Conservation (phyloP, 1,139 yeast genomes). For the Taiozyma sp. region DNA sequence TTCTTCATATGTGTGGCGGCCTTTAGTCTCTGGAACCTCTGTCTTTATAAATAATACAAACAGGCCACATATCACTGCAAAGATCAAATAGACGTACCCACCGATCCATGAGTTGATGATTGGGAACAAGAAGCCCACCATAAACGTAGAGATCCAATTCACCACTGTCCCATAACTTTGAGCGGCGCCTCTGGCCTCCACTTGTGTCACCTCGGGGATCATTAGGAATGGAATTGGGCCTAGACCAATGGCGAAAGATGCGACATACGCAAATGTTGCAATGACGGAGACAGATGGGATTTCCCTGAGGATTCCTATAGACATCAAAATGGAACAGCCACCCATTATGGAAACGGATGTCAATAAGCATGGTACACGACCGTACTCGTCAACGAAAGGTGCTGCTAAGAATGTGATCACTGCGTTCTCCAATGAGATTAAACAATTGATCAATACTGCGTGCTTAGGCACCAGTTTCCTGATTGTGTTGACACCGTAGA, state of each 20-base stretch:
- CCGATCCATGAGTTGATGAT: conserved; percentile 58
- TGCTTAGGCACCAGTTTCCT: conserved; percentile 61
- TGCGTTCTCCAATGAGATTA: conserved; percentile 69
- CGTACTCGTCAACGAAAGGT: conserved; percentile 62
- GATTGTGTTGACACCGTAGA: conserved; percentile 85
- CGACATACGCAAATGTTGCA: conserved; percentile 69
- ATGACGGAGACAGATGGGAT: conserved; percentile 50
- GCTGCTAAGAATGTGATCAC: conserved; percentile 70
- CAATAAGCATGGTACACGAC: conserved; percentile 69
- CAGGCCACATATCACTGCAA: conserved; percentile 49
- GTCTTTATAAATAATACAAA: conserved; percentile 43
- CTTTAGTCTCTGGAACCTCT: conserved; percentile 76
- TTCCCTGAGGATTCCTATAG: conserved; percentile 52
- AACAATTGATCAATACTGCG: conserved; percentile 66
- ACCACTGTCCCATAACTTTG: conserved; percentile 90
- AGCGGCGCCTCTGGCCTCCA: conserved; percentile 75
- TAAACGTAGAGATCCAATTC: conserved; percentile 87
- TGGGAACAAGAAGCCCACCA: conserved; percentile 80
- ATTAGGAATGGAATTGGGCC: conserved; percentile 94
- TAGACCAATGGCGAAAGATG: conserved; percentile 82
- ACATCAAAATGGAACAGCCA: conserved; percentile 54
- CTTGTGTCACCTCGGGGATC: conserved; percentile 84
- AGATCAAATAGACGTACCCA: conserved; percentile 73
- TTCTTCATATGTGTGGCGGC: conserved; percentile 49
- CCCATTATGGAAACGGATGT: conserved; percentile 70